Evolutionary conservation across 495 filamentous ascomycete species (phyloP), one percentile per base, ranked within the genome.

Genomic region (Daldinia caldariorum): DNA sequence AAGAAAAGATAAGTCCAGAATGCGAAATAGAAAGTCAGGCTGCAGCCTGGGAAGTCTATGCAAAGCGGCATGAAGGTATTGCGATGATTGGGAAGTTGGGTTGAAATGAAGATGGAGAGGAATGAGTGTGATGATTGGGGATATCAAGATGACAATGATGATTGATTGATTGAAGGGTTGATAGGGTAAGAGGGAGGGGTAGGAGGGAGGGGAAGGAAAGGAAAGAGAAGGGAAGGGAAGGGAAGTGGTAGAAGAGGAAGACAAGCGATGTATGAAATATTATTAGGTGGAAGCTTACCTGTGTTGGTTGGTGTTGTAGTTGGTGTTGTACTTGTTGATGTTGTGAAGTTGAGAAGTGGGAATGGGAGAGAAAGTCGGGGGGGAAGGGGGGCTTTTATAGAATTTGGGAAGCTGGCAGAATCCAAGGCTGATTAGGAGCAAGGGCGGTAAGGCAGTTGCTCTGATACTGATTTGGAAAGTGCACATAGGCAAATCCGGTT

Each of bases 261-360:
- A 26, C 26, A 26, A 20, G 18, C 22, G 43, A 13, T 22, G 18
- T 22, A 8, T 22, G 22, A 22, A 47, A 47, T 47, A 47, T 47
- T 47, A 32, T 32, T 53, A 29, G 10, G 4, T 14, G 14, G 14
- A 2, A 10, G 8, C 26, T 31, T 53, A 16, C 50, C 50, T 31
- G 50, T 53, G 37, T 39, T 39, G 35, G n/a, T n/a, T 38, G 37
- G 9, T 49, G 45, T 6, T 8, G 16, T 49, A n/a, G 12, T 13
- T 0, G 26, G 31, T 29, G 22, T 53, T 53, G 50, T 32, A 13
- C 12, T 32, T 32, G 50, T 53, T 53, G 50, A 53, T n/a, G 26
- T 31, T 32, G 50, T 32, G 16, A 53, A 53, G 50, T 53, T 29
- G 50, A 32, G n/a, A 31, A 53, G 50, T 53, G 14, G 50, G 8